These are phyloP conservation scores for Epicoccum nigrum DNA, from an alignment of 2,329 filamentous ascomycete species.

Conservation along the genomic window DNA sequence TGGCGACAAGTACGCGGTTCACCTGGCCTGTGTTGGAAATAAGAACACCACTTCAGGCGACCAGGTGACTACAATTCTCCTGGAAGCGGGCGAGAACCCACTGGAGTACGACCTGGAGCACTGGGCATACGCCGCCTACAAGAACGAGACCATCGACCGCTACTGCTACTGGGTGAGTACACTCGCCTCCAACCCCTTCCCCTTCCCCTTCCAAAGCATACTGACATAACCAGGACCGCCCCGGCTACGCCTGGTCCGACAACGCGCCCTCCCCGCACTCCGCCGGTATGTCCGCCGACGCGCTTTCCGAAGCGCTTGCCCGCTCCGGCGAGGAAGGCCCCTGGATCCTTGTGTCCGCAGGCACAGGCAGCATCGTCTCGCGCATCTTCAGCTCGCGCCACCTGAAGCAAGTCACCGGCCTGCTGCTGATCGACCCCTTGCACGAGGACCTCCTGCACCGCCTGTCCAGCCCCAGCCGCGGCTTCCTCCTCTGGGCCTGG, in stretches of 20 bases:
- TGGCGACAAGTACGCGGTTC: slow-evolving; percentile 81
- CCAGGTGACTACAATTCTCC: slow-evolving; percentile 76
- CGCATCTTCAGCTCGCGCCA: slow-evolving; percentile 91
- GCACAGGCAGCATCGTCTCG: slow-evolving; percentile 85
- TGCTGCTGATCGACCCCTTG: slow-evolving; percentile 85
- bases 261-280: slow-evolving; percentile 93
- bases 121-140: slow-evolving; percentile 76
- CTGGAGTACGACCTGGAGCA: slow-evolving; percentile 80
- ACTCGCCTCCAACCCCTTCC: too few species aligned
- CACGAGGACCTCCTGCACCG: slow-evolving; percentile 83
- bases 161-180: slow-evolving; percentile 78
- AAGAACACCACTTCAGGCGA: slow-evolving; percentile 60
- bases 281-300: slow-evolving; percentile 90
- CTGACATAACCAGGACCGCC: slow-evolving; percentile 66
- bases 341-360: slow-evolving; percentile 86
- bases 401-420: slow-evolving; percentile 72
- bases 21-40: slow-evolving; percentile 84
- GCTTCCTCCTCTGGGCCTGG: slow-evolving; percentile 85
- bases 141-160: slow-evolving; percentile 80
- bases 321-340: slow-evolving; percentile 82
- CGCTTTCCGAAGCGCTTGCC: slow-evolving; percentile 83
- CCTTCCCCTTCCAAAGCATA: background rate
- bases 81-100: slow-evolving; percentile 82
- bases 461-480: slow-evolving; percentile 70
- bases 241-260: slow-evolving; percentile 86